Evolutionary conservation across 2,329 filamentous ascomycete species (phyloP), one percentile per base, ranked within the genome.

Genomic region (Zalaria obscura): DNA sequence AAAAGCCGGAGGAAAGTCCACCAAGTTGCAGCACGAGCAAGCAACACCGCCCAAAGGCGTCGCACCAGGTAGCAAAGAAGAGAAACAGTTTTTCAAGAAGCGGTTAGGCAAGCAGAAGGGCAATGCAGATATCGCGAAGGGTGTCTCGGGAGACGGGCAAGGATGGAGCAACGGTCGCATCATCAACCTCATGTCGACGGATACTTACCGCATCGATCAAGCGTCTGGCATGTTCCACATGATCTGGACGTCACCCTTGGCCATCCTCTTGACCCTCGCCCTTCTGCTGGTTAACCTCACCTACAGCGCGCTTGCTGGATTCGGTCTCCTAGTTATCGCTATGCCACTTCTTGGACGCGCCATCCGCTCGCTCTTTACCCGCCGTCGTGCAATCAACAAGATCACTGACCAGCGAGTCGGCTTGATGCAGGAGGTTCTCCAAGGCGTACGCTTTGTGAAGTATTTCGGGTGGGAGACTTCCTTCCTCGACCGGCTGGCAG

Each of bases 81-180:
- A 73, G 36, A 66, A 70, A 41, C 67, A 68, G 40, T 69, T 63
- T 59, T 66, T 68, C 59, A 69, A 54, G 58, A 69, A 51, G 59
- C 65, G 57, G 54, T 57, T 54, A 39, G 63, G 55, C 49, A 62
- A 53, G 57, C 35, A 52, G 66, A 63, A 65, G 35, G 59, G 56
- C 8, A 62, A 65, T 25, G 55, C 56, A 32, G 61, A 66, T 45
- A 54, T 53, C 40, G 61, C 51, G 8, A 60, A 66, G 3, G 74
- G 71, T 3, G 64, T 80, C 18, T 62, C 73, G 7, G 76, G 76
- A 3, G 83, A 91, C 52, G 83, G 81, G 3, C 69, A 76, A 25
- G 91, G 89, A 25, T 96, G 89, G 89, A 80, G 80, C 43, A 96
- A 95, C 53, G 91, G 91, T 25, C 78, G 86, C 47, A 85, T 96